phyloP scores from a whole-genome alignment of 768 basidiomycete species.

The Termitomyces eurrhizus region DNA sequence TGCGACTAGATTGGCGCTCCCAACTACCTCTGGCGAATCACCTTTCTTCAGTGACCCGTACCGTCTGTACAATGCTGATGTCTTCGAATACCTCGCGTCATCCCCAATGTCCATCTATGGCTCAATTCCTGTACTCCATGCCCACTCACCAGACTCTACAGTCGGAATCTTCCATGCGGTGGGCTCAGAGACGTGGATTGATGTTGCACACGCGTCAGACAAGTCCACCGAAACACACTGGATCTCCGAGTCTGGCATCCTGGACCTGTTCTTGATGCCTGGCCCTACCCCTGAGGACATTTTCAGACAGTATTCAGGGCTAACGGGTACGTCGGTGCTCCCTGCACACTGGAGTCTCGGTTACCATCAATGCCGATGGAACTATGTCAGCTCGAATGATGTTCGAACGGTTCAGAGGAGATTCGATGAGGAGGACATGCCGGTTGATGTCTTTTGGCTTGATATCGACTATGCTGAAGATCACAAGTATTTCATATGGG shows the following conservation, averaged over 20 bases:
- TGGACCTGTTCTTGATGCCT: constrained; percentile 91
- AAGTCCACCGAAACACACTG: constrained; percentile 88
- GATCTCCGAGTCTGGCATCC: constrained; percentile 96
- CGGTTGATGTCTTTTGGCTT: constrained; percentile 95
- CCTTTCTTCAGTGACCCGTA: constrained; percentile 86
- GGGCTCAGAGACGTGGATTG: constrained; percentile 93
- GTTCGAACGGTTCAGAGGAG: constrained; percentile 77
- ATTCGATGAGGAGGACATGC: constrained; percentile 94
- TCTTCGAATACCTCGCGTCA: constrained; percentile 91
- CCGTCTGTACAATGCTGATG: constrained; percentile 91
- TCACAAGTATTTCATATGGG: constrained; percentile 98
- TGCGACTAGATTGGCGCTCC: constrained; percentile 85
- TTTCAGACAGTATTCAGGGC: constrained; percentile 78
- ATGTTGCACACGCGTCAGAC: constrained; percentile 66
- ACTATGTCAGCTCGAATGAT: constrained; percentile 90
- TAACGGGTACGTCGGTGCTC: constrained; percentile 86
- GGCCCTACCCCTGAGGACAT: constrained; percentile 82
- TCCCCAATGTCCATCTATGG: constrained; percentile 84
- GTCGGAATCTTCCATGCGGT: constrained; percentile 88
- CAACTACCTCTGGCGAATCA: constrained; percentile 78
- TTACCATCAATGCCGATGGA: constrained; percentile 99
- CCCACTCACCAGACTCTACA: constrained; percentile 82
- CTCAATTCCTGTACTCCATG: constrained; percentile 89
- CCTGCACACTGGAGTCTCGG: constrained; percentile 90
- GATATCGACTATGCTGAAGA: constrained; percentile 95